Evolutionary conservation across 2,329 filamentous ascomycete genomes (phyloP).

Genomic region (Ilyonectria destructans): DNA sequence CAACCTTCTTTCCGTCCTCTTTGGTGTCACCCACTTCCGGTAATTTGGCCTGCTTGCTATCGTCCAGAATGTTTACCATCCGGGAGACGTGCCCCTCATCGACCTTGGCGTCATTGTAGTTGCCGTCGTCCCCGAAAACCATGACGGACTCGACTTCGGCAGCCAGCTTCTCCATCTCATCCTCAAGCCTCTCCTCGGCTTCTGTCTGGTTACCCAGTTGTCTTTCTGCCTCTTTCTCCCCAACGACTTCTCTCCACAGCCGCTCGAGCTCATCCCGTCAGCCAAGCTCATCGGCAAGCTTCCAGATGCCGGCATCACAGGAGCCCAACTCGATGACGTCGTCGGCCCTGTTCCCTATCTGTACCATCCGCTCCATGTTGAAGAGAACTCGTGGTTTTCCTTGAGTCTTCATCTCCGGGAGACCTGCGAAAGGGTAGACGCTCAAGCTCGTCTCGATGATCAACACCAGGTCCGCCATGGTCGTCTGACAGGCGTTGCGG

Average conservation of each 20-base stretch:
- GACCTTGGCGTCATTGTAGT: slow-evolving; percentile 30
- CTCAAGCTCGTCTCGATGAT: slow-evolving; percentile 91
- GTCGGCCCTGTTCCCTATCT: slow-evolving; percentile 82
- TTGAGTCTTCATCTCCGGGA: slow-evolving; percentile 77
- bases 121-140: slow-evolving; percentile 51
- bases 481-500: slow-evolving; percentile 63
- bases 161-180: slow-evolving; percentile 61
- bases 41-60: no score
- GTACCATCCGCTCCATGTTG: slow-evolving; percentile 88
- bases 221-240: slow-evolving; percentile 70
- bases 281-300: slow-evolving; percentile 84
- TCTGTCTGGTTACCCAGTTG: slow-evolving; percentile 57
- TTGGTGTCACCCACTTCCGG: neutral
- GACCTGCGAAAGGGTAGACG: slow-evolving; percentile 90
- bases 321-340: slow-evolving; percentile 89
- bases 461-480: slow-evolving; percentile 82
- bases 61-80: neutral
- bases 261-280: slow-evolving; percentile 89
- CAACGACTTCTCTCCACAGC: slow-evolving; percentile 80
- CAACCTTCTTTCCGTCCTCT: neutral
- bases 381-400: slow-evolving; percentile 85
- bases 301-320: slow-evolving; percentile 85
- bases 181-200: slow-evolving; percentile 60
- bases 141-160: slow-evolving; percentile 53
- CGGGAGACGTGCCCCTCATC: neutral